Evolutionary conservation across 441 rosid species (phyloP).

Genomic region (Erodium trifolium): DNA sequence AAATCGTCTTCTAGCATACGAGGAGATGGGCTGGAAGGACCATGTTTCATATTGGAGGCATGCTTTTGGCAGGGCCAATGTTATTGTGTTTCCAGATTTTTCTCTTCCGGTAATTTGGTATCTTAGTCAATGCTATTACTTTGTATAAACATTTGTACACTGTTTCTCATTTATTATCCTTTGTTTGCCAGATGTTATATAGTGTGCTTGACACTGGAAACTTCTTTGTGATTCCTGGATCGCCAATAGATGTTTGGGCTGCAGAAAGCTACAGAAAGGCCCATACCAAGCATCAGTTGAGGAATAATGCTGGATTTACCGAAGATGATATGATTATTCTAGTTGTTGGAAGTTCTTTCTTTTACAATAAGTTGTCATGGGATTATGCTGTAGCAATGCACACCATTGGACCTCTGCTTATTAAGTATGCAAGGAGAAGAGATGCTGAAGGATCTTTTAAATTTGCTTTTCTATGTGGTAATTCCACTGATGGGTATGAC

Average conservation of each 20-base stretch:
- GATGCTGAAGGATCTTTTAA: constrained; percentile 52
- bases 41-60: constrained; percentile 69
- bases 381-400: constrained; percentile 82
- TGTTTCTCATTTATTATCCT: constrained; percentile 32
- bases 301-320: constrained; percentile 50
- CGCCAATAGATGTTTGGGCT: constrained; percentile 86
- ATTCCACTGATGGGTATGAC: constrained; percentile 58
- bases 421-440: constrained; percentile 63
- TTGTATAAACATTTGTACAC: constrained; percentile 21
- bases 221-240: constrained; percentile 93
- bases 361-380: constrained; percentile 73
- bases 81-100: constrained; percentile 72
- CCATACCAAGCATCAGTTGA: constrained; percentile 50
- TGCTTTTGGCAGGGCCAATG: constrained; percentile 67
- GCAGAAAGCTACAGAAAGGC: constrained; percentile 63
- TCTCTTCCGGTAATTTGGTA: constrained; percentile 58
- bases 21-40: constrained; percentile 46
- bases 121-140: constrained; percentile 7
- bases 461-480: constrained; percentile 77
- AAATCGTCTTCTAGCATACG: constrained; percentile 59
- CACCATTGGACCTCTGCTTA: constrained; percentile 65
- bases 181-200: constrained; percentile 75
- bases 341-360: constrained; percentile 82
- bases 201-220: constrained; percentile 91
- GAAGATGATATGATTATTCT: constrained; percentile 65